Conservation (phyloP, 179 eudicot genomes). For the Vitellaria paradoxa region DNA sequence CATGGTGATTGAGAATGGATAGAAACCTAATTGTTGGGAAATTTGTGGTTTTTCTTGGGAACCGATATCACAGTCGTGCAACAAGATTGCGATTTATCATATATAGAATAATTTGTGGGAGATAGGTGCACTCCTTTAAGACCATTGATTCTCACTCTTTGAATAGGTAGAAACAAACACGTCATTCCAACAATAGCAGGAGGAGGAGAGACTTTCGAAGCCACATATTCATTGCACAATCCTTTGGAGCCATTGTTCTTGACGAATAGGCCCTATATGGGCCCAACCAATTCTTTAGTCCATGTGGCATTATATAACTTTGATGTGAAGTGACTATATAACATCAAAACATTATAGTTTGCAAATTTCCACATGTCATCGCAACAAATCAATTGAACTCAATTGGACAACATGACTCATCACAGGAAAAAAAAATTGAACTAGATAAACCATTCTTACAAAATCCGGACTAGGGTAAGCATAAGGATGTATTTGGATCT, state of each 20-base stretch:
- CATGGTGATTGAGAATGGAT: too few relatives aligned
- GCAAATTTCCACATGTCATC: not conserved
- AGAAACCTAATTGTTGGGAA: too few relatives aligned
- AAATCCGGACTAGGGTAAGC: not conserved
- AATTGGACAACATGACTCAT: not conserved
- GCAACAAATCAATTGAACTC: not conserved
- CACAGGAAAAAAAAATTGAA: not conserved
- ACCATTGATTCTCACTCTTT: not conserved
- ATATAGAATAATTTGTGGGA: not conserved
- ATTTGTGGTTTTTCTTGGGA: too few relatives aligned
- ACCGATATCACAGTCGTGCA: too few relatives aligned
- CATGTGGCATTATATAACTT: too few relatives aligned
- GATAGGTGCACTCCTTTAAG: not conserved
- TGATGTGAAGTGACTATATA: not conserved
- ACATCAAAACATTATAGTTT: not conserved
- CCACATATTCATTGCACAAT: too few relatives aligned
- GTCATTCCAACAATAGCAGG: not conserved
- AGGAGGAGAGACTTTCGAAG: not conserved
- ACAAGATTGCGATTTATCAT: too few relatives aligned
- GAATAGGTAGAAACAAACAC: not conserved
- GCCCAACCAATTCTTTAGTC: too few relatives aligned
- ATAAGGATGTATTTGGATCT: too few relatives aligned
- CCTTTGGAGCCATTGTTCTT: too few relatives aligned
- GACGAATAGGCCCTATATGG: too few relatives aligned
- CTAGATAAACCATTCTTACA: not conserved